Conservation (phyloP, 768 basidiomycete species). For the Austroboletus festivus region DNA sequence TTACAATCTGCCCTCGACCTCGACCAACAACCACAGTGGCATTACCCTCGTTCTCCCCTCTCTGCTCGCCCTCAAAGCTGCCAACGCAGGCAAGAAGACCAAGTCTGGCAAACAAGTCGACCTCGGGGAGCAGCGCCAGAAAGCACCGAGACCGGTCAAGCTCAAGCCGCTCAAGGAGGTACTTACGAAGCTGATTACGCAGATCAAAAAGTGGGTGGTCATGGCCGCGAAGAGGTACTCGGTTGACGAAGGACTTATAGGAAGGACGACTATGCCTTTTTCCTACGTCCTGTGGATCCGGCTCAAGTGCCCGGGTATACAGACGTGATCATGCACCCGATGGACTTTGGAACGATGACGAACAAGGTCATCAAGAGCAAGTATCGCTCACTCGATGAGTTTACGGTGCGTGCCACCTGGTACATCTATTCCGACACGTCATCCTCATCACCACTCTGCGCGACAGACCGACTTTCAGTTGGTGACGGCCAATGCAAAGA, state of each 20-base stretch:
- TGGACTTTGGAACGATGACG: conserved; percentile 90
- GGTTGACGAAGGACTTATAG: too few relatives aligned
- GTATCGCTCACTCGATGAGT: conserved; percentile 80
- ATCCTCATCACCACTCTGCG: too few relatives aligned
- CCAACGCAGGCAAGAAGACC: conserved; percentile 50
- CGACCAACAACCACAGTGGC: conserved; percentile 40
- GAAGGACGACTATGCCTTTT: conserved; percentile 86
- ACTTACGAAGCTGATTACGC: conserved; percentile 57
- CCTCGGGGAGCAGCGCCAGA: conserved; percentile 24
- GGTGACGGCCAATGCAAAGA: conserved; percentile 70
- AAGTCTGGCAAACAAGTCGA: conserved; percentile 33
- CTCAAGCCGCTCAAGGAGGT: conserved; percentile 80
- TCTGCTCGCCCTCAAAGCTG: conserved; percentile 57
- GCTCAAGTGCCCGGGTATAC: conserved; percentile 58
- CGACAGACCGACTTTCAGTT: conserved; percentile 64
- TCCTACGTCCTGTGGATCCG: conserved; percentile 63
- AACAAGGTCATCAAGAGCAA: conserved; percentile 71
- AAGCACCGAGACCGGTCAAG: conserved; percentile 57
- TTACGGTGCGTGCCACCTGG: conserved; percentile 49
- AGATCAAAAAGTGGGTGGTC: conserved; percentile 67
- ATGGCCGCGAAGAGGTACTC: too few relatives aligned
- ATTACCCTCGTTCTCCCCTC: conserved; percentile 67
- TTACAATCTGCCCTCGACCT: conserved; percentile 27
- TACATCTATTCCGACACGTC: neutral
- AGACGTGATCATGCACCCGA: conserved; percentile 76